Percentiles rank a stretch among this genome's conserved stretches.
Conservation (phyloP, 2,329 filamentous ascomycete species). For the Sclerotinia minor region DNA sequence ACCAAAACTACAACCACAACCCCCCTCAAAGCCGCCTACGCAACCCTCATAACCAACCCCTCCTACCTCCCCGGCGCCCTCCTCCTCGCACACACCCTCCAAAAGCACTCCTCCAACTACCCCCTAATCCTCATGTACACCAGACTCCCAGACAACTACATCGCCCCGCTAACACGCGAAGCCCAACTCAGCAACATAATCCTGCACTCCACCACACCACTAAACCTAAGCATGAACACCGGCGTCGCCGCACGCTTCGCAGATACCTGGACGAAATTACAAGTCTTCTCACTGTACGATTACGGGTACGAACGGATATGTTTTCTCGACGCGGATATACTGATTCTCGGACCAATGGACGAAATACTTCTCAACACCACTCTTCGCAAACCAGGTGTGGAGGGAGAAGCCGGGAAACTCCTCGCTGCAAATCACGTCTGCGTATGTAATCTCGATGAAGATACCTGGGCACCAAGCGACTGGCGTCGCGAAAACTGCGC, state of each 20-base stretch:
- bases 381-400: slow-evolving; percentile 46
- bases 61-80: slow-evolving; percentile 77
- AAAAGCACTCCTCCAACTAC: slow-evolving; percentile 62
- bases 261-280: slow-evolving; percentile 85
- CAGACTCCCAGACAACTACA: slow-evolving; percentile 53
- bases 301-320: slow-evolving; percentile 71
- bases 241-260: slow-evolving; percentile 73
- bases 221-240: background rate
- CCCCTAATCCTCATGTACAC: slow-evolving; percentile 64
- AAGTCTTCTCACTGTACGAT: slow-evolving; percentile 61
- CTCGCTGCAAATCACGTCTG: slow-evolving; percentile 79
- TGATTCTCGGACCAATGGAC: slow-evolving; percentile 80
- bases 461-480: slow-evolving; percentile 62
- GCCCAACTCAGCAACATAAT: background rate
- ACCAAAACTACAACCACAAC: too few relatives aligned
- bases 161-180: background rate
- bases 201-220: background rate
- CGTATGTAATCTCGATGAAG: slow-evolving; percentile 74
- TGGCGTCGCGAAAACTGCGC: slow-evolving; percentile 61
- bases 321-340: slow-evolving; percentile 84
- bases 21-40: slow-evolving; percentile 9
- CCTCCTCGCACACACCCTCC: slow-evolving; percentile 74
- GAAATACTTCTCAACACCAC: slow-evolving; percentile 73
- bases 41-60: slow-evolving; percentile 75
- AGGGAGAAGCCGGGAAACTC: background rate